Conservation (phyloP, 192 early-diverging fungal genomes). For the Mortierella hygrophila region DNA sequence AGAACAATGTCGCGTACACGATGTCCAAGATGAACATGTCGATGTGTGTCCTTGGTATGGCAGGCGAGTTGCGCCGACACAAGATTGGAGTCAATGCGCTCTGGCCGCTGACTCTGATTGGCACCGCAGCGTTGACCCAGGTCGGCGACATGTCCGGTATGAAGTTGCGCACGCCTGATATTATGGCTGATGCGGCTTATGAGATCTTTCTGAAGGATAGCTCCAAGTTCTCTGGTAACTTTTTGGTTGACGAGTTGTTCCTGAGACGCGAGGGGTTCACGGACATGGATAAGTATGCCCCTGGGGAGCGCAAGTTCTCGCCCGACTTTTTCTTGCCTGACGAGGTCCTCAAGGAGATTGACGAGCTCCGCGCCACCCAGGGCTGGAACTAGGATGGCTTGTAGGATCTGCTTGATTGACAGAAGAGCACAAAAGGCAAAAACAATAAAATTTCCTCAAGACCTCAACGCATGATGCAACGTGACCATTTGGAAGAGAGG, state of each 20-base stretch:
- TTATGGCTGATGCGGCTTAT: slow-evolving; percentile 83
- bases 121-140: slow-evolving; percentile 75
- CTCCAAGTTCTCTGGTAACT: slow-evolving; percentile 72
- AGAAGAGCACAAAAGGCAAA: not conserved
- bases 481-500: not conserved
- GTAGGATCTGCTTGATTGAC: too few relatives aligned
- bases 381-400: slow-evolving; percentile 34
- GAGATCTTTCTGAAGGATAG: slow-evolving; percentile 71
- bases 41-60: slow-evolving; percentile 78
- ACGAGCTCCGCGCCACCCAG: slow-evolving; percentile 38
- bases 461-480: not conserved
- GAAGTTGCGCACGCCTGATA: slow-evolving; percentile 62
- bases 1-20: slow-evolving; percentile 72
- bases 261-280: slow-evolving; percentile 78
- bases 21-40: slow-evolving; percentile 85
- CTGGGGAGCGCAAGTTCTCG: slow-evolving; percentile 69
- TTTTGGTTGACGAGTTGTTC: slow-evolving; percentile 85
- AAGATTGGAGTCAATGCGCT: slow-evolving; percentile 80
- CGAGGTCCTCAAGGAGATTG: slow-evolving; percentile 45
- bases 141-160: slow-evolving; percentile 49
- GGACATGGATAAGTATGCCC: slow-evolving; percentile 78
- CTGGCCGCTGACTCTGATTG: slow-evolving; percentile 81
- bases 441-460: not conserved
- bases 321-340: slow-evolving; percentile 76
- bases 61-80: slow-evolving; percentile 73